Percentiles rank a stretch among this genome's conserved stretches.
phyloP scores from a whole-genome alignment of 2,329 filamentous ascomycete species.

The Sarocladiaceae sp. region DNA sequence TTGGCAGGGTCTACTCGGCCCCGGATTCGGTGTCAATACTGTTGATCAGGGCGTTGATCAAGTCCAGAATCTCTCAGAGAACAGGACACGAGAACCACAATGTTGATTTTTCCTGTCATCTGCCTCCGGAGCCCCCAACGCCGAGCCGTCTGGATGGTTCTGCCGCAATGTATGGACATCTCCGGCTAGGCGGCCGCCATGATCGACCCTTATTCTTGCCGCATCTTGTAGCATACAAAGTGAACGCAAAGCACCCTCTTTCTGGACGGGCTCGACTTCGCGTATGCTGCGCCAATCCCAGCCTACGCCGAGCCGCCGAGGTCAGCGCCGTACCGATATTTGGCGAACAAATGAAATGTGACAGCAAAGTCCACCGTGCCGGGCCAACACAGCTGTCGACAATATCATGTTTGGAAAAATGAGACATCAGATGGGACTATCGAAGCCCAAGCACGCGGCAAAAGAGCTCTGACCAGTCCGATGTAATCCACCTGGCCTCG shows the following conservation, averaged over 20 bases:
- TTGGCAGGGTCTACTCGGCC: too few relatives aligned
- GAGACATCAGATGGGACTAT: not conserved
- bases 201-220: too few relatives aligned
- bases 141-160: not conserved
- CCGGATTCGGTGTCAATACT: not conserved
- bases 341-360: not conserved
- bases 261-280: not conserved
- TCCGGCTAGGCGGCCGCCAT: not conserved
- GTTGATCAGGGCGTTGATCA: not conserved
- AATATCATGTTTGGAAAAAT: not conserved
- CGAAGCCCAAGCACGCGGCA: not conserved
- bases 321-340: not conserved
- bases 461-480: not conserved
- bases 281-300: not conserved
- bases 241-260: not conserved
- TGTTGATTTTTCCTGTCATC: not conserved
- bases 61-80: not conserved
- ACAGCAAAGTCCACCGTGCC: not conserved
- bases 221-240: too few relatives aligned
- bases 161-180: not conserved
- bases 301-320: conserved; percentile 6
- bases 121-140: not conserved
- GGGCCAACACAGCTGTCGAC: not conserved
- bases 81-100: not conserved
- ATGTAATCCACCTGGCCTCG: not conserved